Conservation (phyloP, 2,329 filamentous ascomycete genomes). For the Aspergillus sp. region DNA sequence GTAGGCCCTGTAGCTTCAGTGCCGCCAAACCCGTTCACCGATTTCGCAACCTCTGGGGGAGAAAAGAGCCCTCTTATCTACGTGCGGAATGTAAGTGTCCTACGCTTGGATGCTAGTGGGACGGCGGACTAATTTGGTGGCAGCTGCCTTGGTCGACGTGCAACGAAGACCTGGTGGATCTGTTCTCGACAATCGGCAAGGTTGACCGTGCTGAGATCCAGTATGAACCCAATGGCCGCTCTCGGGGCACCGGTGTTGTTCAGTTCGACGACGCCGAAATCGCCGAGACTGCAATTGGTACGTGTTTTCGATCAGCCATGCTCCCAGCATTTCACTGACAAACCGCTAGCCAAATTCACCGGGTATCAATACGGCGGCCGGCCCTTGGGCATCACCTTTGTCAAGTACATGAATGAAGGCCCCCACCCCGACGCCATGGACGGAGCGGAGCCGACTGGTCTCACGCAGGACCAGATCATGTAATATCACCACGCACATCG, state of each 20-base stretch:
- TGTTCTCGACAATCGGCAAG: slow-evolving; percentile 96
- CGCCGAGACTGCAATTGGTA: slow-evolving; percentile 79
- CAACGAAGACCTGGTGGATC: slow-evolving; percentile 91
- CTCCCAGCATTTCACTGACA: slow-evolving; percentile 15
- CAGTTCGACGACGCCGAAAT: slow-evolving; percentile 76
- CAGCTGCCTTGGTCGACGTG: slow-evolving; percentile 98
- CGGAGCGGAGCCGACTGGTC: slow-evolving; percentile 58
- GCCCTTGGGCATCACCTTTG: slow-evolving; percentile 83
- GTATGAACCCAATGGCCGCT: slow-evolving; percentile 93
- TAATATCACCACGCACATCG: slow-evolving; percentile 38
- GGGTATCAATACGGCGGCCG: slow-evolving; percentile 95
- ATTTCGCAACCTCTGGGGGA: slow-evolving; percentile 76
- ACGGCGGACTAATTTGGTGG: slow-evolving; percentile 14
- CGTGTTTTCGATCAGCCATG: slow-evolving; percentile 15
- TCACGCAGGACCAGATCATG: slow-evolving; percentile 99
- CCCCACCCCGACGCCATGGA: slow-evolving; percentile 67
- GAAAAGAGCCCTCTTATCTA: slow-evolving; percentile 81
- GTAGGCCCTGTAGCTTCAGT: slow-evolving; percentile 42
- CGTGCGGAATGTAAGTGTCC: slow-evolving; percentile 78
- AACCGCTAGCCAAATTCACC: slow-evolving; percentile 69
- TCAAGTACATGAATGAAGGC: slow-evolving; percentile 74
- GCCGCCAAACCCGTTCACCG: slow-evolving; percentile 79
- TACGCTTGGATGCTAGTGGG: neutral
- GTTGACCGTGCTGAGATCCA: slow-evolving; percentile 99
- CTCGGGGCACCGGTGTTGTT: slow-evolving; percentile 91